Base-by-base conservation (phyloP, 768 basidiomycete genomes). In the Mycena haematopus region DNA sequence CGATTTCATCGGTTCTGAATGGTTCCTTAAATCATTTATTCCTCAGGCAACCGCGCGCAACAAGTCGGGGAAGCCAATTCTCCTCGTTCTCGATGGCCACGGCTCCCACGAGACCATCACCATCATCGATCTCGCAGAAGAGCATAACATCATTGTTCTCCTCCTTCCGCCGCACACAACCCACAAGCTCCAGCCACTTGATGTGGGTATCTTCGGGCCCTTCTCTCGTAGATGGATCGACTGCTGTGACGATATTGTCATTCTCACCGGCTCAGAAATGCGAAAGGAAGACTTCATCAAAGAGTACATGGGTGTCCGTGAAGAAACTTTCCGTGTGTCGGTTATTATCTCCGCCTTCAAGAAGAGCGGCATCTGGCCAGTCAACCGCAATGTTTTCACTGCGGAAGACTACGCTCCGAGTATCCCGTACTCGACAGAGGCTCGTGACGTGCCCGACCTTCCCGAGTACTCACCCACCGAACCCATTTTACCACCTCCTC, bases 21-120 rank as follows among this genome's bases (percentile, higher is more conserved):
- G 29, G 29, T 31, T 31, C 29, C 4, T 5, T 4, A 31, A 31
- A 9, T 31, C 29, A 5, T 31, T 31, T 31, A 31, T 31, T 9
- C 29, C 29, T 9, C 29, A 31, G 9, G 29, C 29, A 4, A 31
- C 4, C 6, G 29, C 29, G 4, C 29, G 29, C 9, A 31, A 31
- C 29, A 31, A 31, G 29, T 31, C 29, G 6, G 29, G 29, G 29
- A 31, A 9, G 29, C 29, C 29, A 5, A 31, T 31, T 31, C 29
- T 31, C 9, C 29, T 31, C 29, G 9, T 31, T 31, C 73, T 72
- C 21, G 76, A 83, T 72, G 79, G 81, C 1, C 82, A 84, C 69
- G 73, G 72, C 36, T 83, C 80, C 0, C 82, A 84, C 65, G 61
- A 62, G 35, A 72, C 69, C 0, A 29, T 61, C 0, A 22, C 63